Conservation (phyloP, 306 rosid species). For the Acacia acuminata region DNA sequence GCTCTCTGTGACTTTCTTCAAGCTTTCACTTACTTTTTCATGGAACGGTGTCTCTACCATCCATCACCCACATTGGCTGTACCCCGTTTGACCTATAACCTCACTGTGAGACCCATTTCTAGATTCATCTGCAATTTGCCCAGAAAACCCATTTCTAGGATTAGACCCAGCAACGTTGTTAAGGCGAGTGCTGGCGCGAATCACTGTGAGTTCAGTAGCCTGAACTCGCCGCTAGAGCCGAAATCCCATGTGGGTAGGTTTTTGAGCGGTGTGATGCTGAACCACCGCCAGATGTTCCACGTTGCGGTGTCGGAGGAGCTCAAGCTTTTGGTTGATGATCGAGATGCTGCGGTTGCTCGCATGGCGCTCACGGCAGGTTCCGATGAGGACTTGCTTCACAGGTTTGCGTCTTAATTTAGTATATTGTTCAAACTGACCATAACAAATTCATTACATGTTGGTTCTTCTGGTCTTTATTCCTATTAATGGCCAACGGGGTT, state of each 20-base stretch:
- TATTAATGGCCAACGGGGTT: neutral
- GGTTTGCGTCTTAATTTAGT: constrained; percentile 45
- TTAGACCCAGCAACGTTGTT: constrained; percentile 14
- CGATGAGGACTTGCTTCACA: constrained; percentile 73
- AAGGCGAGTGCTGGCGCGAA: constrained; percentile 34
- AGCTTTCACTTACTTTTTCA: neutral
- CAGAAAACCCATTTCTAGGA: neutral
- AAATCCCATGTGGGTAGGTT: constrained; percentile 57
- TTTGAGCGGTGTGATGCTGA: constrained; percentile 62
- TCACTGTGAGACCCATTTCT: neutral
- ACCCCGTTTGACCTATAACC: constrained; percentile 1
- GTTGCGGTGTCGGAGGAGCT: constrained; percentile 73
- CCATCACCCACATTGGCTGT: neutral
- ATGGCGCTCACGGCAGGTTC: constrained; percentile 48
- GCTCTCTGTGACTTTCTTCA: neutral
- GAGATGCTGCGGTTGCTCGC: constrained; percentile 62
- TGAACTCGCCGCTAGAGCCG: constrained; percentile 72
- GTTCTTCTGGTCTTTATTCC: neutral
- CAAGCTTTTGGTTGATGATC: constrained; percentile 66
- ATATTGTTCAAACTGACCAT: neutral
- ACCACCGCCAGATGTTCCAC: constrained; percentile 70
- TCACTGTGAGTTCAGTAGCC: constrained; percentile 48
- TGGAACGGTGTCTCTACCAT: constrained; percentile 31
- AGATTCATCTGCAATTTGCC: neutral
- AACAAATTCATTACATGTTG: neutral